Base-by-base conservation (phyloP, 2,329 filamentous ascomycete species). In the Cryphonectria carpinicola region DNA sequence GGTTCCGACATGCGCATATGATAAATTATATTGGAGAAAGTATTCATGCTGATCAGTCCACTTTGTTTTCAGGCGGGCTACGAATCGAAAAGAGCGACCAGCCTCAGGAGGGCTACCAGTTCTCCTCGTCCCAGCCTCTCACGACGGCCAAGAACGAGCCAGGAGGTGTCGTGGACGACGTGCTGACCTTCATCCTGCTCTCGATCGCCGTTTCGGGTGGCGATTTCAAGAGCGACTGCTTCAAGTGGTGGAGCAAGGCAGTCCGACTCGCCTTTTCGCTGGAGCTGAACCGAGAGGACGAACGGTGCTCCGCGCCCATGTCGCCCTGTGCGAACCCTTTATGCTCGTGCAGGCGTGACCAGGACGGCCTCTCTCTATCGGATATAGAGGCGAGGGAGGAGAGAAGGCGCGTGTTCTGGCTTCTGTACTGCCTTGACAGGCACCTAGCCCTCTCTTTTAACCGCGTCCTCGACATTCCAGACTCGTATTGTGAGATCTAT, bases 371-470 rank as follows among this genome's bases (percentile, higher is more conserved):
- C 1, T 76, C 78, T 0, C 58, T 77, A 17, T 72, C 75, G 5
- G 74, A 76, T 4, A 64, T 82, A 8, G 85, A 87, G 73, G 80
- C 82, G 7, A 79, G 80, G 28, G 84, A 86, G 71, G 84, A 86
- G 74, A 76, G 82, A 5, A 78, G 84, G 5, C 78, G 84, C 6
- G 81, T 83, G 0, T 86, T 85, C 72, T 86, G 84, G 84, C 76
- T 86, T 0, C 73, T 85, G 0, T 86, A 84, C 71, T 80, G 81
- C 35, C 76, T 85, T 7, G 84, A 86, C 70, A 78, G 84, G 13
- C 84, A 86, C 71, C 73, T 86, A 13, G 81, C 82, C 0, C 76
- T 86, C 22, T 85, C 82, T 6, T 85, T 84, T 73, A 86, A 86
- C 72, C 77, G 78, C 2, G 78, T 80, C 3, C 76, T 86, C 4